Evolutionary conservation across 2,329 filamentous ascomycete genomes (phyloP).

Genomic region (Rhynchosporium graminicola): DNA sequence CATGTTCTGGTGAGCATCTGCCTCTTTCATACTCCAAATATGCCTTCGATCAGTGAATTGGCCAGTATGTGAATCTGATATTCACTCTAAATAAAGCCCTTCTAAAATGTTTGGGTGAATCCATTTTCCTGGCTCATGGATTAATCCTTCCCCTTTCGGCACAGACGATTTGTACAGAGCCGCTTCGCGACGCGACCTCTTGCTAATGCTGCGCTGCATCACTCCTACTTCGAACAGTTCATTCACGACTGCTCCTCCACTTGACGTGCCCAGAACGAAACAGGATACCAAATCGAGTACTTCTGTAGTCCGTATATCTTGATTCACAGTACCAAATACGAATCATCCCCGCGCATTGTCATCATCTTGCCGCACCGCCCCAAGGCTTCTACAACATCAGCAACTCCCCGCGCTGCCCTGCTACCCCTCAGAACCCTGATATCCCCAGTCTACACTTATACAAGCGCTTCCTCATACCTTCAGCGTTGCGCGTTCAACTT

Average conservation of each 20-base stretch:
- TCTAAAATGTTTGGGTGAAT: not conserved
- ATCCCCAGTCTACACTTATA: conserved; percentile 15
- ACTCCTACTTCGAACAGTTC: conserved; percentile 8
- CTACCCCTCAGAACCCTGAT: conserved; percentile 21
- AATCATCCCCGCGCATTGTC: conserved; percentile 14
- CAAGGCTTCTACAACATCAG: conserved; percentile 20
- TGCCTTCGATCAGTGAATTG: not conserved
- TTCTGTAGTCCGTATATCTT: not conserved
- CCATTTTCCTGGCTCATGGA: conserved; percentile 2
- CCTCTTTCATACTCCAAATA: too few relatives aligned
- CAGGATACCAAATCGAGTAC: not conserved
- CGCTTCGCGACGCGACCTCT: conserved; percentile 17
- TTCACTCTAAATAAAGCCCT: not conserved
- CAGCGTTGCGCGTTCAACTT: conserved; percentile 27
- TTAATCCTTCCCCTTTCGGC: conserved; percentile 22
- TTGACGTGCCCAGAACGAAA: not conserved
- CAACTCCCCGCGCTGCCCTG: conserved; percentile 18
- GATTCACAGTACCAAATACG: not conserved
- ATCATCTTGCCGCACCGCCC: conserved; percentile 20
- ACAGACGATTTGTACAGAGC: conserved; percentile 19
- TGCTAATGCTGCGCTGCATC: conserved; percentile 4
- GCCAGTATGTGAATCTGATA: not conserved
- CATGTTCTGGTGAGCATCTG: too few relatives aligned
- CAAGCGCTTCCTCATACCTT: conserved; percentile 8
- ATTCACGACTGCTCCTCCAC: conserved; percentile 1